Percentiles rank a stretch among this genome's conserved stretches.
These are phyloP conservation scores for Phalaenopsis aphrodite DNA, from an alignment of 106 monocot species.

Conservation along the genomic window DNA sequence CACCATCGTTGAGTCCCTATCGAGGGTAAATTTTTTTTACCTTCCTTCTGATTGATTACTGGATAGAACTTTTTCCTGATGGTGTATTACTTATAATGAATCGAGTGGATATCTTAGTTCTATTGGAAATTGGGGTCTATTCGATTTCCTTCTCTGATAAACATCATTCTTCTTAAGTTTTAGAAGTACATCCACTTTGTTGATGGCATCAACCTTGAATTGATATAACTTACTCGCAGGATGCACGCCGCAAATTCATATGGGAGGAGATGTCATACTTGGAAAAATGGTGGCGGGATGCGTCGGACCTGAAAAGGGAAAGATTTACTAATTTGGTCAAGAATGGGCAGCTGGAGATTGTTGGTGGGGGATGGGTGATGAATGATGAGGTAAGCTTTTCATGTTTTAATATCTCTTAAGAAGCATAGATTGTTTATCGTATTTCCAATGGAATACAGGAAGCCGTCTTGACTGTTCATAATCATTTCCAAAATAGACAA, in stretches of 20 bases:
- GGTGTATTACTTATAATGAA: background rate
- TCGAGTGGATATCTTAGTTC: background rate
- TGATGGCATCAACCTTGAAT: background rate
- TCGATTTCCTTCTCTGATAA: background rate
- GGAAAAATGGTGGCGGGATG: slow-evolving; percentile 97
- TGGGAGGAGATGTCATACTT: slow-evolving; percentile 99
- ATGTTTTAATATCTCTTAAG: background rate
- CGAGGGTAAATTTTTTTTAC: slow-evolving; percentile 41
- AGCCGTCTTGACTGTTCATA: too few relatives aligned
- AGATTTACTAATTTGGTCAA: slow-evolving; percentile 58
- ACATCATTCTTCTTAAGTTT: too few relatives aligned
- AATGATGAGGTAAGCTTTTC: slow-evolving; percentile 74
- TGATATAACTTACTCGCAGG: slow-evolving; percentile 30
- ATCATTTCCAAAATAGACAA: too few relatives aligned
- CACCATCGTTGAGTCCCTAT: slow-evolving; percentile 79
- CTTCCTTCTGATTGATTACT: background rate
- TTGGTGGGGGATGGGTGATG: slow-evolving; percentile 99
- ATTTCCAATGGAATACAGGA: too few relatives aligned
- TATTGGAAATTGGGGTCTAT: background rate
- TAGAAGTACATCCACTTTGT: too few relatives aligned
- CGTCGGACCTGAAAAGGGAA: slow-evolving; percentile 43
- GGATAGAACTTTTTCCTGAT: background rate
- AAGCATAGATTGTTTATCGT: background rate
- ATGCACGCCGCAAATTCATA: slow-evolving; percentile 78
- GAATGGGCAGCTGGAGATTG: slow-evolving; percentile 91